phyloP scores from a whole-genome alignment of 192 early-diverging fungal species.

The Entomortierella parvispora region DNA sequence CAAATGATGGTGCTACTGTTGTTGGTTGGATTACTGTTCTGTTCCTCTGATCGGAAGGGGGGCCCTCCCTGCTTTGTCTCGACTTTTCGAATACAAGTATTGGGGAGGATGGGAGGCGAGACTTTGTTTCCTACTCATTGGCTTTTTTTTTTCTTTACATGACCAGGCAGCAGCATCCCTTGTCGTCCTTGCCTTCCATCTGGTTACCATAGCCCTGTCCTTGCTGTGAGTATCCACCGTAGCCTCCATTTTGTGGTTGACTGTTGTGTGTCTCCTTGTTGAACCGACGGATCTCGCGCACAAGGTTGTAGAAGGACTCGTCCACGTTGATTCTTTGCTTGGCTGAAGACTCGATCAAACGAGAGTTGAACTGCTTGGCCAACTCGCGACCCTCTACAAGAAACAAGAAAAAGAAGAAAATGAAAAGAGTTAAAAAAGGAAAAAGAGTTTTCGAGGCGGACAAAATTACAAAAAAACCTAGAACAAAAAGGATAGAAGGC shows the following conservation, averaged over 20 bases:
- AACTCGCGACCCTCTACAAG: conserved; percentile 78
- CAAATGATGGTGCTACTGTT: too few species aligned
- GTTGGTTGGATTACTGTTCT: too few species aligned
- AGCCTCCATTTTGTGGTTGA: not conserved
- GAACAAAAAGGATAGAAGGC: too few species aligned
- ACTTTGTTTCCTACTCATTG: too few species aligned
- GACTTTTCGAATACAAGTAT: too few species aligned
- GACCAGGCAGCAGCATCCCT: conserved; percentile 66
- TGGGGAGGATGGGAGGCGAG: too few species aligned
- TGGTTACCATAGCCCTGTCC: conserved; percentile 29
- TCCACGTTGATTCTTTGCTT: conserved; percentile 90
- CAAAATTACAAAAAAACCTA: not conserved
- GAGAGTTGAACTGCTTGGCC: conserved; percentile 75
- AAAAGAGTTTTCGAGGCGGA: too few species aligned
- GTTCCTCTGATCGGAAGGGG: too few species aligned
- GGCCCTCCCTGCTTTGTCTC: too few species aligned
- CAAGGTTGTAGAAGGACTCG: conserved; percentile 85
- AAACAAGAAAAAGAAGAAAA: not conserved
- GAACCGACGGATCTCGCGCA: conserved; percentile 81
- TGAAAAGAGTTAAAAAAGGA: not conserved
- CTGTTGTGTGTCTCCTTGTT: conserved; percentile 68
- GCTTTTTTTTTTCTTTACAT: too few species aligned
- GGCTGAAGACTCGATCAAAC: conserved; percentile 88
- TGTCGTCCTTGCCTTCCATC: conserved; percentile 10
- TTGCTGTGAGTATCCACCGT: conserved; percentile 38